phyloP scores from a whole-genome alignment of 108 stramenopile species.

The Cyclostephanos invisitatus region DNA sequence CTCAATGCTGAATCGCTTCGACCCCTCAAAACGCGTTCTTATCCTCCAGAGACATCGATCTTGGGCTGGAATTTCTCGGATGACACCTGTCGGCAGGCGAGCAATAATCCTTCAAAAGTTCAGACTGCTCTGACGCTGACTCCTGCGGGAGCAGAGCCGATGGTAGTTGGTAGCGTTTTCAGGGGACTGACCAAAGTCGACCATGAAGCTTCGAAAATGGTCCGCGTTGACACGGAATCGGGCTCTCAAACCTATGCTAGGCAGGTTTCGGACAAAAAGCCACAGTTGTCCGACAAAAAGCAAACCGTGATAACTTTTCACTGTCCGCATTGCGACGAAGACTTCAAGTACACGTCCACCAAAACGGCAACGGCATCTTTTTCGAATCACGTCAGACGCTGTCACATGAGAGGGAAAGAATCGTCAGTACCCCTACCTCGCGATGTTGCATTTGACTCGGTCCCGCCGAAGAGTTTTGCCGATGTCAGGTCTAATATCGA shows the following conservation, averaged over 20 bases:
- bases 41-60: not conserved
- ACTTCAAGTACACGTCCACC: not conserved
- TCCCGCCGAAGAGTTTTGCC: not conserved
- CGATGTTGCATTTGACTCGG: not conserved
- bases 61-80: not conserved
- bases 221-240: not conserved
- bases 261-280: not conserved
- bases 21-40: not conserved
- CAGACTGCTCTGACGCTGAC: not conserved
- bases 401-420: not conserved
- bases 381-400: not conserved
- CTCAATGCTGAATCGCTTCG: not conserved
- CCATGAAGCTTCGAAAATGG: not conserved
- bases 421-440: not conserved
- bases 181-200: not conserved
- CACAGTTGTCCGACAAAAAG: not conserved
- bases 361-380: not conserved
- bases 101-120: not conserved
- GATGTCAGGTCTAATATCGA: not conserved
- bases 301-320: not conserved
- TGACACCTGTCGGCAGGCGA: not conserved
- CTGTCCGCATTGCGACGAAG: not conserved
- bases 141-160: not conserved
- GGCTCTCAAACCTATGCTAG: not conserved
- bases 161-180: not conserved